phyloP scores from a whole-genome alignment of 495 filamentous ascomycete genomes.

The Pyronema omphalodes region DNA sequence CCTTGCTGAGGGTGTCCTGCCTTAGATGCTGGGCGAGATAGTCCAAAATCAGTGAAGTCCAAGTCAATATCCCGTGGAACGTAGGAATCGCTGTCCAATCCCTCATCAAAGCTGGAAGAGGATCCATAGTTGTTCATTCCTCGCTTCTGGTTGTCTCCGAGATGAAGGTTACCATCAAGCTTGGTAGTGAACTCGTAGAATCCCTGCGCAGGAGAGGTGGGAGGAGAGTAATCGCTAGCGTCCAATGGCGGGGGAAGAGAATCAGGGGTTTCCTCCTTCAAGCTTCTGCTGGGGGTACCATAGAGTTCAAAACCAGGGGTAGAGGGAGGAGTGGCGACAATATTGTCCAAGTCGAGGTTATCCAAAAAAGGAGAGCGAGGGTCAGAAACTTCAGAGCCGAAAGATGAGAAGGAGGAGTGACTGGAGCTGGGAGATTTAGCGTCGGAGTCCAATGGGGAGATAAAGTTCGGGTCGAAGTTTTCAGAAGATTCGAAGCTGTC shows the following conservation, averaged over 20 bases:
- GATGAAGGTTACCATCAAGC: background rate
- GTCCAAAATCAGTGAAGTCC: background rate
- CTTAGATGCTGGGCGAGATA: background rate
- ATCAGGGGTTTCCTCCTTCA: constrained; percentile 11
- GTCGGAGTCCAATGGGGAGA: background rate
- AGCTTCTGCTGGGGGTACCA: background rate
- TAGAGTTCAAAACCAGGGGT: constrained; percentile 10
- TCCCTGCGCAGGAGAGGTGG: constrained; percentile 15
- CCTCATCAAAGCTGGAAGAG: background rate
- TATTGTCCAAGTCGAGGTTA: background rate
- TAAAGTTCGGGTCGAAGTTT: too few relatives aligned
- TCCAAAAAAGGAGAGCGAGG: constrained; percentile 16
- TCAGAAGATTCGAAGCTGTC: background rate
- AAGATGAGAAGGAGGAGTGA: constrained; percentile 8
- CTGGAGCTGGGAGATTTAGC: background rate
- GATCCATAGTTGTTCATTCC: background rate
- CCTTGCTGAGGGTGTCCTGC: background rate
- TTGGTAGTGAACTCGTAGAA: constrained; percentile 17
- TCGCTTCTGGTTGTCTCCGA: background rate
- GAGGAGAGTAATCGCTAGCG: constrained; percentile 14
- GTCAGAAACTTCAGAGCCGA: constrained; percentile 16
- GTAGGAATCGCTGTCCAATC: too few relatives aligned
- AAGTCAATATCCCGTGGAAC: background rate
- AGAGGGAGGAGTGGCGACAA: constrained; percentile 13
- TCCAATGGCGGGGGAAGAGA: constrained; percentile 5